Conservation (phyloP, 2,329 filamentous ascomycete genomes). For the Fusarium algeriense region DNA sequence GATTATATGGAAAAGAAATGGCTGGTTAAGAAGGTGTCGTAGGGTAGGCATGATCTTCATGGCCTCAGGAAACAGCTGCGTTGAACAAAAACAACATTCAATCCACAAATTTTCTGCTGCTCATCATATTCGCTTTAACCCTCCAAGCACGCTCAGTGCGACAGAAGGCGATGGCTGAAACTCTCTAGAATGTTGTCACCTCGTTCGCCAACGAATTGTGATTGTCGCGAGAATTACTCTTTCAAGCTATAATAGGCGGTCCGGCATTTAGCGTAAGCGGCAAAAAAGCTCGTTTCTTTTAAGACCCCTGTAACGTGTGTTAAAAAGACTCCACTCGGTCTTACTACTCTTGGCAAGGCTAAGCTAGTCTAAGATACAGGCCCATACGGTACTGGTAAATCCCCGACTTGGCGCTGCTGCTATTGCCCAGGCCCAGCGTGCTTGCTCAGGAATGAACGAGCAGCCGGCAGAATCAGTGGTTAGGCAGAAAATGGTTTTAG, state of each 20-base stretch:
- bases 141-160: fast-evolving
- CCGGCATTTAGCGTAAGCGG: not conserved
- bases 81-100: too few species aligned
- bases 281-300: too few species aligned
- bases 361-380: not conserved
- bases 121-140: not conserved
- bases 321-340: too few species aligned
- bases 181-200: not conserved
- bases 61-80: not conserved
- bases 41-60: not conserved
- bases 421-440: too few species aligned
- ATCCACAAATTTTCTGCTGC: fast-evolving
- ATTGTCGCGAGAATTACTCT: not conserved
- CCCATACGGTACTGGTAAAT: not conserved
- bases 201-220: not conserved
- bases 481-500: too few species aligned
- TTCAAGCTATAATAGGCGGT: not conserved
- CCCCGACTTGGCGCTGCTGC: too few species aligned
- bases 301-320: not conserved
- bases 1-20: not conserved
- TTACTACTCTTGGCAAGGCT: not conserved
- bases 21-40: fast-evolving
- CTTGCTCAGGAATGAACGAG: too few species aligned
- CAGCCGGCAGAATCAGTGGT: too few species aligned
- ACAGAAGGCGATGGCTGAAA: too few species aligned